Evolutionary conservation across 2,329 filamentous ascomycete species (phyloP), one percentile per base, ranked within the genome.

Genomic region (Epichloe brachyelytri): DNA sequence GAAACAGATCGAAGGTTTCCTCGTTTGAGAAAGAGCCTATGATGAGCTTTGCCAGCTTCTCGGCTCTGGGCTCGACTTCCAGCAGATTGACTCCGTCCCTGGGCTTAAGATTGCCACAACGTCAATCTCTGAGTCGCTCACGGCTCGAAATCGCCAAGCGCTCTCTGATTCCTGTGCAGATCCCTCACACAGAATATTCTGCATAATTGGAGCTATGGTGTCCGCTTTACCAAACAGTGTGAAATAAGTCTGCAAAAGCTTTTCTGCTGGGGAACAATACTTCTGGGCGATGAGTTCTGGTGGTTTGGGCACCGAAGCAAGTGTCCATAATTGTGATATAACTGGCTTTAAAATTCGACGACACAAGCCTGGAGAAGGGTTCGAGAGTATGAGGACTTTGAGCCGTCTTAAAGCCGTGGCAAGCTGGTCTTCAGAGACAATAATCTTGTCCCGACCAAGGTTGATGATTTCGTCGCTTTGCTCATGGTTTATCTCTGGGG

Each of bases 311-410:
- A 79, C 80, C 5, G 76, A 77, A 1, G 77, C 68, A 15, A 87
- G 60, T 1, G 74, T 70, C 84, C 84, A 88, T 0, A 88, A 66
- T 1, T 82, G 76, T 4, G 80, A 63, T 3, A 85, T 57, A 2
- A 86, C 60, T 0, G 78, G 78, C 3, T 70, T 68, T 2, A 86
- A 63, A 0, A 88, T 67, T 48, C 84, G 71, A 55, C 75, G 80
- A 43, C 80, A 77, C 10, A 87, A 65, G 0, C 81, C 81, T 0
- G 82, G 79, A 51, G 85, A 83, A 0, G 82, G 82, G 58, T 84
- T 83, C 0, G 81, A 83, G 19, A 77, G 69, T 1, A 82, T 62
- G 1, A 88, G 65, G 0, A 73, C 69, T 37, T 70, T 71, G 1
- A 88, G 63, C 15, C 82, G 73, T 34, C 67, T 70, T 2, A 88